Evolutionary conservation across 176 grass and related monocot species (phyloP).

Genomic region (Aechmea fasciata): DNA sequence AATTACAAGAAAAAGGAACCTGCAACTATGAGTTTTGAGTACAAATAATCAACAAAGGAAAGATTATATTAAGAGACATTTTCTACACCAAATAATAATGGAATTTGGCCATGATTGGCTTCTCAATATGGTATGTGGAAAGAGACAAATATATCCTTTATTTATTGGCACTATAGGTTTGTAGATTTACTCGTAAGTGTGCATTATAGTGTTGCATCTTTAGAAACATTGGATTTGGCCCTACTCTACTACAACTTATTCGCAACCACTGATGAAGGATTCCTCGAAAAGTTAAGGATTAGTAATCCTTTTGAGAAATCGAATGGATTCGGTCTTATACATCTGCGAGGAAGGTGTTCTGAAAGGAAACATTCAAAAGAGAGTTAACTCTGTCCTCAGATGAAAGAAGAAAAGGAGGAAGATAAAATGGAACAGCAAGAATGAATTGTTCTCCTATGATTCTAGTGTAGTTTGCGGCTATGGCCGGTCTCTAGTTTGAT

Average conservation of each 20-base stretch:
- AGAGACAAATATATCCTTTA: slow-evolving; percentile 5
- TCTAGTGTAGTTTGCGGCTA: too few relatives aligned
- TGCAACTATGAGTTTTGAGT: neutral
- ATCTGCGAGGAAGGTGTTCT: too few relatives aligned
- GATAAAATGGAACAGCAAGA: neutral
- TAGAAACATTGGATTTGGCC: too few relatives aligned
- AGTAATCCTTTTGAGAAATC: too few relatives aligned
- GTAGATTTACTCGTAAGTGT: slow-evolving; percentile 7
- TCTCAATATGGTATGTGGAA: slow-evolving; percentile 6
- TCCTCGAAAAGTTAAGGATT: too few relatives aligned
- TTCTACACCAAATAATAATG: slow-evolving; percentile 10
- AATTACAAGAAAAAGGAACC: too few relatives aligned
- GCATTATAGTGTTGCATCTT: slow-evolving; percentile 1
- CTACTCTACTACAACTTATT: neutral
- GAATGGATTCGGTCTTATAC: too few relatives aligned
- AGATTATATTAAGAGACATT: neutral
- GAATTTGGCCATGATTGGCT: slow-evolving; percentile 17
- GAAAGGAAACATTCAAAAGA: neutral
- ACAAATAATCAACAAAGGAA: neutral
- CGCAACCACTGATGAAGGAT: too few relatives aligned
- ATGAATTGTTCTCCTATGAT: too few relatives aligned
- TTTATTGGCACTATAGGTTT: neutral
- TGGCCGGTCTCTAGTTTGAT: too few relatives aligned
- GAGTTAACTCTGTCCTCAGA: neutral
- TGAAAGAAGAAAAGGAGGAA: neutral